A percentile compares a stretch with the other conserved stretches of the same genome.
These are phyloP conservation scores for Leccinum sublutescens DNA, from an alignment of 768 basidiomycete genomes.

Conservation along the genomic window DNA sequence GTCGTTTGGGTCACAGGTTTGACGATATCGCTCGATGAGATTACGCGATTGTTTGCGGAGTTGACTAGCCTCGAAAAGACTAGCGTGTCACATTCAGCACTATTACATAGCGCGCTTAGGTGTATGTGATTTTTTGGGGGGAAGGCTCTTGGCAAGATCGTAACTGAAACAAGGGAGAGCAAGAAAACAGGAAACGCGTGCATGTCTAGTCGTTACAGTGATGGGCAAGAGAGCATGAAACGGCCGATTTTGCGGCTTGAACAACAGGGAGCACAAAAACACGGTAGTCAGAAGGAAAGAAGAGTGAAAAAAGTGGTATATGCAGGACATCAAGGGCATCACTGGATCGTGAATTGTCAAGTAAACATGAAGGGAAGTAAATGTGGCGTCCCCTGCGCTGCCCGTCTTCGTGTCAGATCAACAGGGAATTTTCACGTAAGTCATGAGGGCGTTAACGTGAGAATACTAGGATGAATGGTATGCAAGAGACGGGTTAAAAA, in stretches of 20 bases:
- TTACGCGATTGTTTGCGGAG: background rate
- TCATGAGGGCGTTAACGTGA: conserved; percentile 18
- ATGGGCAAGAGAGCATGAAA: conserved; percentile 18
- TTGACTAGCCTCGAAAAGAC: conserved; percentile 5
- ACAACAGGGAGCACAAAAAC: conserved; percentile 13
- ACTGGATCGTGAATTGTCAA: conserved; percentile 26
- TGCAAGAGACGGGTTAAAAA: conserved; percentile 35
- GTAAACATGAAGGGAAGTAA: conserved; percentile 16
- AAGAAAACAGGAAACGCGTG: conserved; percentile 39
- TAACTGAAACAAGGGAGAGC: conserved; percentile 36
- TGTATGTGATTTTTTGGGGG: conserved; percentile 19
- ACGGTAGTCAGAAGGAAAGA: conserved; percentile 3
- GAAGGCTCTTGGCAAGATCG: conserved; percentile 28
- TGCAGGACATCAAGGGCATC: conserved; percentile 29
- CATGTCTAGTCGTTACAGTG: conserved; percentile 74
- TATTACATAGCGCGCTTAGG: conserved; percentile 10
- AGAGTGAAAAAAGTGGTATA: conserved; percentile 8
- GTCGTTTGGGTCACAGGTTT: conserved; percentile 5
- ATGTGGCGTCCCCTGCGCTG: conserved; percentile 5
- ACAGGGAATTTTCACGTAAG: conserved; percentile 22
- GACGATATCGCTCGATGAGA: conserved; percentile 4
- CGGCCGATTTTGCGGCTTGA: conserved; percentile 21
- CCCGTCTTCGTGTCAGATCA: conserved; percentile 16
- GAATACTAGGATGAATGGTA: conserved; percentile 28
- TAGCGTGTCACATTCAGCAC: conserved; percentile 15